Evolutionary conservation across 352 stramenopile genomes (phyloP).

Genomic region (Phytophthora parvispora): DNA sequence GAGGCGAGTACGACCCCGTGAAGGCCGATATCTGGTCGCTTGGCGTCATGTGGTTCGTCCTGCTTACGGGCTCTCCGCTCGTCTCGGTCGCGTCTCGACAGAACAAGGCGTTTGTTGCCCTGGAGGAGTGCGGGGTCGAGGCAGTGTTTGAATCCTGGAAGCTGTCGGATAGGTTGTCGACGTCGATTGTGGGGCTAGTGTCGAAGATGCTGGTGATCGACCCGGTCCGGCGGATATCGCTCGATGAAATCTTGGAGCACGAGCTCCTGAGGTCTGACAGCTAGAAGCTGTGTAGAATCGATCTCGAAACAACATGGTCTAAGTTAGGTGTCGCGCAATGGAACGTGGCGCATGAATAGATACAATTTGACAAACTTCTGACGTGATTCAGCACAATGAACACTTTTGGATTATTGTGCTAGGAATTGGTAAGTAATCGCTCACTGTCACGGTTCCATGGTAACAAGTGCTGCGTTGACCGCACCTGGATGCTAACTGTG

Average conservation of each 20-base stretch:
- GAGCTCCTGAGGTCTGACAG: not conserved
- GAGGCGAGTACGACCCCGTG: constrained; percentile 42
- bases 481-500: too few relatives aligned
- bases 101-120: constrained; percentile 34
- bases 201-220: constrained; percentile 26
- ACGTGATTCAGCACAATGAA: too few relatives aligned
- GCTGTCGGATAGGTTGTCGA: constrained; percentile 13
- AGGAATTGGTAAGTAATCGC: too few relatives aligned
- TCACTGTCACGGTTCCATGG: too few relatives aligned
- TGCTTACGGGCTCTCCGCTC: constrained; percentile 51
- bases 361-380: too few relatives aligned
- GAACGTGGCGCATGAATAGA: too few relatives aligned
- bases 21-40: constrained; percentile 64
- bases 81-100: constrained; percentile 34
- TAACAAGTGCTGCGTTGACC: too few relatives aligned
- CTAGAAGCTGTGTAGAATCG: too few relatives aligned
- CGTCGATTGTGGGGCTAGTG: constrained; percentile 22
- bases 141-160: constrained; percentile 43
- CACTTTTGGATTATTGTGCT: too few relatives aligned
- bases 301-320: too few relatives aligned
- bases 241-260: constrained; percentile 17
- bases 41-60: constrained; percentile 58
- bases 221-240: constrained; percentile 13
- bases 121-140: constrained; percentile 29
- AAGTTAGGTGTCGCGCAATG: too few relatives aligned